Base-by-base conservation (phyloP, 2,329 filamentous ascomycete species). In the Apiospora rasikravindrae region DNA sequence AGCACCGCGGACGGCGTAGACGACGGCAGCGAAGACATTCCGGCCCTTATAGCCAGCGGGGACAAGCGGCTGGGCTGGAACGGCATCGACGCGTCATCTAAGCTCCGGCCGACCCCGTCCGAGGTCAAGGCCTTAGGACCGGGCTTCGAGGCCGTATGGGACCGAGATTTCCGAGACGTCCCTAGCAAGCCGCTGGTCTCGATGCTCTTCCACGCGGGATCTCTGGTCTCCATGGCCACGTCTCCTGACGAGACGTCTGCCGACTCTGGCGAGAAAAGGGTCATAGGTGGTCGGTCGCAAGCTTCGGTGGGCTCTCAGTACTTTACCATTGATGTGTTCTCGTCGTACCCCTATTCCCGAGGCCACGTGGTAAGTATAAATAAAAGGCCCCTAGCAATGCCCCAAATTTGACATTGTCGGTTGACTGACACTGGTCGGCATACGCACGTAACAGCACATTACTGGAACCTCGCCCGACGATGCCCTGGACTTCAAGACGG, bases 321-420 rank as follows among this genome's bases (percentile, higher is more conserved):
- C 77, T 78, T 88, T 40, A 85, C 86, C 0, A 77, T 85, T 47
- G 86, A 81, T 2, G 83, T 82, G 22, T 91, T 87, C 78, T 88
- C 88, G 0, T 84, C 85, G 2, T 91, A 92, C 76, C 89, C 89
- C 0, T 89, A 88, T 77, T 90, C 88, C 1, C 86, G 89, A 0
- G 90, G 90, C 6, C 44, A 47, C 5, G 44, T 47, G 44, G 44
- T 47, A 47, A 47, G 44, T 45, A 22, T 22, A 22, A 16, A 45
- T 37, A 45, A 22, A 19, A 45, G 19, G 19, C 3, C 44, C 16
- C 44, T 19, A 22, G 16, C 6, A 45, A 45, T 45, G 16, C 44
- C 44, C 44, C 14, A 19, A 6, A 16, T 45, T 45, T 45, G 16
- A 7, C 44, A 7, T 22, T 45, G 44, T 19, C 44, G 14, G 16